These are phyloP conservation scores for Tephrocybe sp. DNA, from an alignment of 768 basidiomycete genomes.

Conservation along the genomic window DNA sequence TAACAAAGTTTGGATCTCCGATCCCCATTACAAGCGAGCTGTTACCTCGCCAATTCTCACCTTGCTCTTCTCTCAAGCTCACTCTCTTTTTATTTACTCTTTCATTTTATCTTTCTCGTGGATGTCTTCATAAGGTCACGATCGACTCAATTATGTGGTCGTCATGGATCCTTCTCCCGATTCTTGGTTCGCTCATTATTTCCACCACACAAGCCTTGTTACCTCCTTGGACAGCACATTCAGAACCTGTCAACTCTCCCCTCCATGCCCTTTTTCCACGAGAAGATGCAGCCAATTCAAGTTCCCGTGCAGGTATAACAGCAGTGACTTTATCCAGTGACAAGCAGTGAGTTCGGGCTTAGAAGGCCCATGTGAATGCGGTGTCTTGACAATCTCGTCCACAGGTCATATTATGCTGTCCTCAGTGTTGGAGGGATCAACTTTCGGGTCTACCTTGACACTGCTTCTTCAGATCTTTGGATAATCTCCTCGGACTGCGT, in stretches of 20 bases:
- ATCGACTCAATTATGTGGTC: conserved; percentile 14
- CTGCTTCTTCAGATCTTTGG: conserved; percentile 75
- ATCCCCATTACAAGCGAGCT: not conserved
- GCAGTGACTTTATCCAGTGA: conserved; percentile 45
- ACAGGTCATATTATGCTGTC: conserved; percentile 66
- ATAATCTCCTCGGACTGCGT: conserved; percentile 61
- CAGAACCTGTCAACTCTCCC: conserved; percentile 29
- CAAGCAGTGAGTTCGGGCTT: conserved; percentile 33
- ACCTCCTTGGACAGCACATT: conserved; percentile 20
- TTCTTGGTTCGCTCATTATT: conserved; percentile 11
- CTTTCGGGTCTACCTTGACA: conserved; percentile 72
- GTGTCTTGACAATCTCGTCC: conserved; percentile 10
- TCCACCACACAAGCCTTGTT: conserved; percentile 16
- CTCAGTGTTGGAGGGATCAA: conserved; percentile 58
- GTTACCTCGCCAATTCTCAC: not conserved
- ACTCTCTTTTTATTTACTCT: not conserved
- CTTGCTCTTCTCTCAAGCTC: not conserved
- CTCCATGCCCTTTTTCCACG: conserved; percentile 18
- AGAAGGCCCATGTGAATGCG: not conserved
- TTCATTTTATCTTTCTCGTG: conserved; percentile 1
- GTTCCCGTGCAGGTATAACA: conserved; percentile 38
- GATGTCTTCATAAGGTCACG: conserved; percentile 12
- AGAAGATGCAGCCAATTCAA: conserved; percentile 26
- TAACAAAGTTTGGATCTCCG: not conserved
- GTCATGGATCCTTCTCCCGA: not conserved